Base-by-base conservation (phyloP, 352 stramenopile genomes). In the Phytophthora litchii region DNA sequence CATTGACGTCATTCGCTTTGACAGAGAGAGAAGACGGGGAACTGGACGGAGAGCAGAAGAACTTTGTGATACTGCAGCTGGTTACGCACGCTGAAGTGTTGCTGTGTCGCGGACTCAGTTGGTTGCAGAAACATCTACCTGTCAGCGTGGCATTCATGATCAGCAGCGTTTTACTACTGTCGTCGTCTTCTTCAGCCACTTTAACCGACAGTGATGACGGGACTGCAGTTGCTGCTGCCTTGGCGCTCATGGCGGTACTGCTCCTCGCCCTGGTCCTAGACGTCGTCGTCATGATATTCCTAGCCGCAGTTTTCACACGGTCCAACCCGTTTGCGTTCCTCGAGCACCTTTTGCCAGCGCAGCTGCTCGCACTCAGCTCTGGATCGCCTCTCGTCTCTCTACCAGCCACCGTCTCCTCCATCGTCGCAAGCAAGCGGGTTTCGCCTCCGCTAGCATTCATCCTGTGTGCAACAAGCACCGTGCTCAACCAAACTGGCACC, bases 401-500 rank as follows among this genome's bases (percentile, higher is more conserved):
- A 3, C 81, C 81, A 4, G 58, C 63, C 7, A 89, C 78, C 10
- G 64, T 88, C 32, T 74, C 72, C 7, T 81, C 72, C 51, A 67
- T 89, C 31, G 75, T 75, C 3, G 59, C 66, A 8, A 89, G 65
- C 23, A 67, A 72, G 7, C 70, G 81, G 29, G 73, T 89, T 1
- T 91, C 81, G 1, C 75, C 81, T 53, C 72, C 70, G 40, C 55
- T 91, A 13, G 77, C 76, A 0, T 81, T 86, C 49, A 67, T 89
- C 45, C 65, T 91, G 20, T 86, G 78, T 44, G 69, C 72, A 3
- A 35, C 67, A 9, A 72, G 81, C 16, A 52, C 64, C 0, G 67
- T 76, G 14, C 54, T 91, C 19, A 89, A 88, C 68, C 84, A 89
- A 67, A 81, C 69, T n/a, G 81, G 81, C 34, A 83, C 67, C 7